These are phyloP conservation scores for Podila epicladia DNA, from an alignment of 192 early-diverging fungal genomes.

Conservation along the genomic window DNA sequence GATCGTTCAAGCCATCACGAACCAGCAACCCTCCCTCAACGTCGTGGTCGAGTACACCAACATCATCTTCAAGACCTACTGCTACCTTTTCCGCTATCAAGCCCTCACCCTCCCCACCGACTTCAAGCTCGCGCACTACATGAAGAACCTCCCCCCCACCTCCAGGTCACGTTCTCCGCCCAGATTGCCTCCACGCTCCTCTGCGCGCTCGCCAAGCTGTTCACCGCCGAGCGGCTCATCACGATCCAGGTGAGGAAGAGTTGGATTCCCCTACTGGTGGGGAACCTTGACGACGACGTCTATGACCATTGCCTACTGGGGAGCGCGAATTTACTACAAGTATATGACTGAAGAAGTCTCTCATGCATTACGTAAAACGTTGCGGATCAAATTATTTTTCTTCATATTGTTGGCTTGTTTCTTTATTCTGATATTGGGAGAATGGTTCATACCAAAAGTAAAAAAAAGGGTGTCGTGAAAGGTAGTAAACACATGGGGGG, in stretches of 20 bases:
- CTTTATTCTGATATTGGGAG: no score
- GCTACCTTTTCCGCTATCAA: slow-evolving; percentile 74
- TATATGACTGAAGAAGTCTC: no score
- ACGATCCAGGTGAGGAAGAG: no score
- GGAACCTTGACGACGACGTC: slow-evolving; percentile 10
- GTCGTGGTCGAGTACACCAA: slow-evolving; percentile 62
- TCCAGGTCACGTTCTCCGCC: slow-evolving; percentile 67
- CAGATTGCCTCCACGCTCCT: slow-evolving; percentile 69
- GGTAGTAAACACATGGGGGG: neutral
- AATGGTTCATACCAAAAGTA: neutral
- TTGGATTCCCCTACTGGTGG: slow-evolving; percentile 31
- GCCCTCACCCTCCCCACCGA: slow-evolving; percentile 75
- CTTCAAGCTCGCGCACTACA: slow-evolving; percentile 80
- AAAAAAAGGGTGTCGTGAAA: neutral
- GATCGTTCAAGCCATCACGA: slow-evolving; percentile 65
- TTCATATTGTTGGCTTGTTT: no score
- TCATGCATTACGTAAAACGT: no score
- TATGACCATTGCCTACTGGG: neutral
- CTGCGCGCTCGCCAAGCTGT: slow-evolving; percentile 52
- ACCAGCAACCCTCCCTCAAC: slow-evolving; percentile 59
- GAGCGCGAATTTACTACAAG: neutral
- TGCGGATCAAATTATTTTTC: no score
- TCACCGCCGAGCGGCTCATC: slow-evolving; percentile 36
- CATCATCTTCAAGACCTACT: slow-evolving; percentile 69
- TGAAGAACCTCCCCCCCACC: slow-evolving; percentile 80